phyloP scores from a whole-genome alignment of 2,329 filamentous ascomycete genomes.

The Tolypocladium tropicale region DNA sequence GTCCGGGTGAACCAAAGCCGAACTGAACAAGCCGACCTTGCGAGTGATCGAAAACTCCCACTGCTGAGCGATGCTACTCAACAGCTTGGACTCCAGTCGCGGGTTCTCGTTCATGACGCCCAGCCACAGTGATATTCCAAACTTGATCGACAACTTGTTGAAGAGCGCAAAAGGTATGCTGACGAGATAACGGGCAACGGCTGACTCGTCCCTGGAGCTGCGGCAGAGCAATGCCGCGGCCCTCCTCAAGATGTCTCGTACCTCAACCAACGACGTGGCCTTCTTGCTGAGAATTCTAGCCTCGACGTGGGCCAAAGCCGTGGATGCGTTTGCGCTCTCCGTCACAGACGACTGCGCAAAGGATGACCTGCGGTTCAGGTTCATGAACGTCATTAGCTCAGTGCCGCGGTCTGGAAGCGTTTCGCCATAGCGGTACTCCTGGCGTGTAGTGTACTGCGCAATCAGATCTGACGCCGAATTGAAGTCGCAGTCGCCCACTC shows the following conservation, averaged over 20 bases:
- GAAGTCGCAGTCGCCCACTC: slow-evolving; percentile 60
- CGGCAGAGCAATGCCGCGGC: slow-evolving; percentile 82
- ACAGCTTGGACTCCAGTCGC: slow-evolving; percentile 71
- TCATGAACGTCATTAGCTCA: slow-evolving; percentile 54
- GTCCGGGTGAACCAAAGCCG: slow-evolving; percentile 62
- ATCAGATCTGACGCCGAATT: slow-evolving; percentile 95
- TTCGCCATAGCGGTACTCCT: slow-evolving; percentile 88
- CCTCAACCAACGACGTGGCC: slow-evolving; percentile 59
- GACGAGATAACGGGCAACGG: slow-evolving; percentile 79
- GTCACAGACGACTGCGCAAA: slow-evolving; percentile 40
- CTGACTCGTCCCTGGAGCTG: slow-evolving; percentile 61
- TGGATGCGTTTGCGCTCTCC: slow-evolving; percentile 48
- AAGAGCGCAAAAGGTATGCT: slow-evolving; percentile 89
- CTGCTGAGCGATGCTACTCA: slow-evolving; percentile 78
- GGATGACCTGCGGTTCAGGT: slow-evolving; percentile 40
- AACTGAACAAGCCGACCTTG: slow-evolving; percentile 72
- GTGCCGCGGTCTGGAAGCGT: slow-evolving; percentile 57
- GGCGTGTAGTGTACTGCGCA: slow-evolving; percentile 91
- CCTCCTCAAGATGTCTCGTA: slow-evolving; percentile 72
- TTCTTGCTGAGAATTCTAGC: slow-evolving; percentile 59
- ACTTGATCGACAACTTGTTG: slow-evolving; percentile 88
- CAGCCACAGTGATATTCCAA: slow-evolving; percentile 92
- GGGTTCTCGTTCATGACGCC: slow-evolving; percentile 96
- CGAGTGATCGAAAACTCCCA: slow-evolving; percentile 80
- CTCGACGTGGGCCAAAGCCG: slow-evolving; percentile 63